A percentile compares a stretch with the other conserved stretches of the same genome.
These are phyloP conservation scores for Mucor circinelloides DNA, from an alignment of 371 early-diverging fungal species.

Conservation along the genomic window DNA sequence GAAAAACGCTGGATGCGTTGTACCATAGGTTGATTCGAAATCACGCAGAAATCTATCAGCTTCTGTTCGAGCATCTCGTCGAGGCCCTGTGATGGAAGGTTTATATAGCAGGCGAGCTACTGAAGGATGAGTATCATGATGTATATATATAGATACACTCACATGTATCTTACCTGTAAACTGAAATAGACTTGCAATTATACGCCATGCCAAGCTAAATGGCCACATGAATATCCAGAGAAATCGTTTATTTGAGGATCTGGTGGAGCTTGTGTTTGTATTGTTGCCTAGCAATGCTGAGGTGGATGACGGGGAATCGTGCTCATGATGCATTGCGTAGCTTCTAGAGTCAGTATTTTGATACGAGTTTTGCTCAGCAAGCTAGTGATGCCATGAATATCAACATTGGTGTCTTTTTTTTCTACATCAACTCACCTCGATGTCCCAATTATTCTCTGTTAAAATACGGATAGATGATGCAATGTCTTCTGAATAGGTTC, in stretches of 20 bases:
- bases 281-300: constrained; percentile 23
- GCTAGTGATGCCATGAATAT: neutral
- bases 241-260: constrained; percentile 14
- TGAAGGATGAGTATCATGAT: neutral
- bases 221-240: constrained; percentile 57
- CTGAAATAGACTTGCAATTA: constrained; percentile 55
- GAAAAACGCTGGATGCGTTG: constrained; percentile 76
- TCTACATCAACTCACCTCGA: constrained; percentile 18
- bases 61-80: constrained; percentile 57
- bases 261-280: neutral
- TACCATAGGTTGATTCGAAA: constrained; percentile 74
- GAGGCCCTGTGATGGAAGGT: constrained; percentile 41
- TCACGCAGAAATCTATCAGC: constrained; percentile 68
- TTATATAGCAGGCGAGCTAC: constrained; percentile 45
- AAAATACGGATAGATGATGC: constrained; percentile 23
- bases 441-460: constrained; percentile 26
- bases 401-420: neutral
- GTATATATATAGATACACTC: neutral
- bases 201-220: constrained; percentile 51
- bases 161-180: constrained; percentile 40
- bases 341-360: neutral
- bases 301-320: constrained; percentile 20
- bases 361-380: neutral
- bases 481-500: constrained; percentile 25
- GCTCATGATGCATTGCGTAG: neutral